Conservation (phyloP, 1,284 basidiomycete genomes). For the Cutaneotrichosporon curvatum region DNA sequence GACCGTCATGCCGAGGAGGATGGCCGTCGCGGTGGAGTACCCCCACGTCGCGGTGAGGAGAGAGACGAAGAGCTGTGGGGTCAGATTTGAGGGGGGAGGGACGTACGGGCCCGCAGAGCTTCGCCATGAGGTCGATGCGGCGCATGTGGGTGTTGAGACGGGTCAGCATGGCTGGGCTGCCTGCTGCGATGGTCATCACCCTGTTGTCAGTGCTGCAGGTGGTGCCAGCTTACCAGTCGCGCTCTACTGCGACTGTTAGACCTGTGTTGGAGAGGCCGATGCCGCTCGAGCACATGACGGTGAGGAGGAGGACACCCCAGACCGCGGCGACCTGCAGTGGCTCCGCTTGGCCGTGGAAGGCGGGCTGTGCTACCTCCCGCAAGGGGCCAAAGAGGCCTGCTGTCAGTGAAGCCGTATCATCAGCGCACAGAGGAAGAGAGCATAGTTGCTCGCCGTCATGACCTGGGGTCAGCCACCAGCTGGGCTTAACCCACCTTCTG, state of each 20-base stretch:
- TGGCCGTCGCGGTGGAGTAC: slow-evolving; percentile 30
- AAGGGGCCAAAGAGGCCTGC: slow-evolving; percentile 38
- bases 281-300: slow-evolving; percentile 36
- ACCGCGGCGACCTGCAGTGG: slow-evolving; percentile 4
- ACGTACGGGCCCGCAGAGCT: slow-evolving; percentile 46
- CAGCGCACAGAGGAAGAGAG: slow-evolving; percentile 35
- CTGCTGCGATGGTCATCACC: slow-evolving; percentile 45
- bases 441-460: slow-evolving; percentile 29
- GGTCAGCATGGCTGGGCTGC: slow-evolving; percentile 29
- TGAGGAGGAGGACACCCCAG: slow-evolving; percentile 36
- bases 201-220: slow-evolving; percentile 4
- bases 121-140: slow-evolving; percentile 48
- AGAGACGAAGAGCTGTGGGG: slow-evolving; percentile 49
- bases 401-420: neutral
- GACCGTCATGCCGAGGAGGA: slow-evolving; percentile 29
- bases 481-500: slow-evolving; percentile 40
- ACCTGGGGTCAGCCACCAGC: neutral
- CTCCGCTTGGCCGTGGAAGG: slow-evolving; percentile 18
- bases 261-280: slow-evolving; percentile 46
- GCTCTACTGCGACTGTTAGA: slow-evolving; percentile 48
- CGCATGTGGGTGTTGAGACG: slow-evolving; percentile 45
- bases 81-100: neutral
- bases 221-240: slow-evolving; percentile 45
- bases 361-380: slow-evolving; percentile 15
- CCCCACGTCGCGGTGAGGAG: slow-evolving; percentile 41